Base-by-base conservation (phyloP, 75 land plant species). In the Pinus taeda region DNA sequence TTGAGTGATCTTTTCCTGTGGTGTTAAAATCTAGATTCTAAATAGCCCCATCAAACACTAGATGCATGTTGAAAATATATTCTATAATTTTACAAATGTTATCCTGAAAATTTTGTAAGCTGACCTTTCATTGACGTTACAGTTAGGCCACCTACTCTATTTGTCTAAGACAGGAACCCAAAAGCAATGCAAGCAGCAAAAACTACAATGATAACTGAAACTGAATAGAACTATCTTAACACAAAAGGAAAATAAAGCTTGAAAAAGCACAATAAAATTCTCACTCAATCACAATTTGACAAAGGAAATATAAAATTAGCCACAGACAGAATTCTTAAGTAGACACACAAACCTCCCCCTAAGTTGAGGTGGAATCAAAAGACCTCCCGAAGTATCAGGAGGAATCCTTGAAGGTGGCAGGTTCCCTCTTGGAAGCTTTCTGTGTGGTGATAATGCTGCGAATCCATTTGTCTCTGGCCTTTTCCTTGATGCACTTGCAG, bases 291-390 rank as follows among this genome's bases (percentile, higher is more conserved):
- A 21, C 39, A 69, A 9, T 5, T 20, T 67, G 3, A 42, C 55
- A 69, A 69, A 3, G 9, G 3, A 42, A 69, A 37, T 42, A 37
- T 49, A 69, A 20, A 36, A 69, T 37, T 18, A 42, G 6, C 21
- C 49, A 69, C n/a, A 42, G 42, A 20, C 42, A 69, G 14, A 69
- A 39, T 69, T 18, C 36, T n/a, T 42, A 9, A 36, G 21, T n/a
- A 0, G 22, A 69, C 37, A 39, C 57, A 81, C 89, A 71, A 57
- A 90, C 94, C 92, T 92, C 74, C 94, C 94, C 30, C 74, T 78
- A 33, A 92, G 79, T 75, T 92, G 94, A 56, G 94, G 94, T 13
- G 94, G 94, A 73, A 92, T 61, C 14, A 92, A 80, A 59, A 55
- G 2, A 55, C 88, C 86, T 57, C 79, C 90, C 2, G 57, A 72